Base-by-base conservation (phyloP, 371 early-diverging fungal genomes). In the Mucor circinelloides region DNA sequence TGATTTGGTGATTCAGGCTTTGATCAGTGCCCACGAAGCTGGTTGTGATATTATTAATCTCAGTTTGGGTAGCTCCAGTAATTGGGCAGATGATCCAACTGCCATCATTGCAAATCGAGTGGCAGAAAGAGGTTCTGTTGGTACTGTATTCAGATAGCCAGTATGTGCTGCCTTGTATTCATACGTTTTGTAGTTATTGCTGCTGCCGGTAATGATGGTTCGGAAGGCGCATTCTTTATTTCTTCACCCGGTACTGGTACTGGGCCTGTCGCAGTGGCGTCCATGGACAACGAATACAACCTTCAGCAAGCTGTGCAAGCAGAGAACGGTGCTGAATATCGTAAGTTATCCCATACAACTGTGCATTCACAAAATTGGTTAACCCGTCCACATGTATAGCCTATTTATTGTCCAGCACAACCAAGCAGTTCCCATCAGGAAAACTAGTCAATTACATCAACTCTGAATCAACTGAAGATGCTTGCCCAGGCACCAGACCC, bases 201-300 rank as follows among this genome's bases (percentile, higher is more conserved):
- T 2, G 88, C 92, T 27, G 82, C 81, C 2, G 91, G 92, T 7
- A 93, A 93, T 65, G 80, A 85, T 25, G 92, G 92, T 9, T 31
- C 12, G 6, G 66, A 74, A 10, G 93, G 93, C 0, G 67, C 85
- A 17, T 88, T 72, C 54, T 73, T 78, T 32, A 72, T 82, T 5
- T 71, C 79, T 3, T 67, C 87, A 0, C 93, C 93, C 0, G 85
- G 84, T 15, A 81, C 86, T 25, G 83, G 84, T 1, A 34, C 34
- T 5, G 75, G 69, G n/a, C 82, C 79, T 3, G 72, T 91, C 25
- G 79, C 84, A 8, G 89, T 88, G 6, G 92, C 87, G 5, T 89
- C 92, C 1, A 67, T 90, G 27, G 90, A 91, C 52, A 88, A 83
- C 60, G 55, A 38, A 2, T 75, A 74, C 23, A 68, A 66, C 31